Evolutionary conservation across 2,329 filamentous ascomycete genomes (phyloP).

Genomic region (Pyrenophora tritici-repentis): DNA sequence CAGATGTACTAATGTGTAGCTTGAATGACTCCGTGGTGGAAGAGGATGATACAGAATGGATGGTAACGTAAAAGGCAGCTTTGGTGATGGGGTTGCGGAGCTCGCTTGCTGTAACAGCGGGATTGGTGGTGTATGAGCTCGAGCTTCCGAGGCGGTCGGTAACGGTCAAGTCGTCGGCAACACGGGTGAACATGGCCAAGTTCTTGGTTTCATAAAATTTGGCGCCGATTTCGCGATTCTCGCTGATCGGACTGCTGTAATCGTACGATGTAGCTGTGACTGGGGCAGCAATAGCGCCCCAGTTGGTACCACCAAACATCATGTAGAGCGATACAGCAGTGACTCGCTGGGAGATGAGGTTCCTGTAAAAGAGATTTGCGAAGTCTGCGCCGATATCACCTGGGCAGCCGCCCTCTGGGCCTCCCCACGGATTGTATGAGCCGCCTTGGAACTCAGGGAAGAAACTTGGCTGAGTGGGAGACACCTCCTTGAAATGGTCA

Average conservation of each 20-base stretch:
- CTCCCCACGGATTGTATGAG: slow-evolving; percentile 66
- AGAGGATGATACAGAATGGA: slow-evolving; percentile 60
- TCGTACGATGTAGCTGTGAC: slow-evolving; percentile 66
- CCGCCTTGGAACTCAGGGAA: slow-evolving; percentile 66
- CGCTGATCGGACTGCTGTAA: slow-evolving; percentile 66
- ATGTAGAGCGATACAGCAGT: slow-evolving; percentile 68
- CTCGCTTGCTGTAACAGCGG: slow-evolving; percentile 59
- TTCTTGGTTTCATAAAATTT: slow-evolving; percentile 70
- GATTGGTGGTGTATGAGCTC: slow-evolving; percentile 58
- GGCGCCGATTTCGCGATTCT: slow-evolving; percentile 61
- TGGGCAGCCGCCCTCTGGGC: slow-evolving; percentile 61
- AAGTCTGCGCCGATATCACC: slow-evolving; percentile 63
- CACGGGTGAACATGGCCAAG: slow-evolving; percentile 63
- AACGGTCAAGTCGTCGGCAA: slow-evolving; percentile 61
- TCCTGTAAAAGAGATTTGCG: slow-evolving; percentile 67
- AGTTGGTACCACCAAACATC: slow-evolving; percentile 68
- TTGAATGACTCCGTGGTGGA: slow-evolving; percentile 59
- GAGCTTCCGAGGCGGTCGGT: slow-evolving; percentile 58
- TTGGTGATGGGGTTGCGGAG: slow-evolving; percentile 63
- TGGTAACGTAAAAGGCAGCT: slow-evolving; percentile 63
- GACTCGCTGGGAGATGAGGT: slow-evolving; percentile 64
- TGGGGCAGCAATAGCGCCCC: slow-evolving; percentile 63
- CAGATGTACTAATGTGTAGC: slow-evolving; percentile 61
- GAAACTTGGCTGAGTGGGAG: slow-evolving; percentile 57
- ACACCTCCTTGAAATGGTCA: slow-evolving; percentile 52